Percentiles rank a stretch among this genome's conserved stretches.
Evolutionary conservation across 768 basidiomycete genomes (phyloP).

Genomic region (Boletus edulis): DNA sequence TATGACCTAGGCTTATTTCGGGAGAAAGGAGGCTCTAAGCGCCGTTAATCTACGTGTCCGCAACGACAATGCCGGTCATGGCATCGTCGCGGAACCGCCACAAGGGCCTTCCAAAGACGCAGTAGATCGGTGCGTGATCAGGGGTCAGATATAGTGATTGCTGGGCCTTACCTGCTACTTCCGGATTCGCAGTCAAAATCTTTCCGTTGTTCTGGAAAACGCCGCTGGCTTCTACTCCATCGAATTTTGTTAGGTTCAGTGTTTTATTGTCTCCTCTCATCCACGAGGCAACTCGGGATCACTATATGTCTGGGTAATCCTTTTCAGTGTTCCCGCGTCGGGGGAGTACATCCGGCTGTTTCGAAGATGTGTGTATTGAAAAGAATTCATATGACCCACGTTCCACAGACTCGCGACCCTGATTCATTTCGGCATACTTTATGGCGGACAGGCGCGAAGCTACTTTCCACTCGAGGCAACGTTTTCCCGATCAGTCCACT

Average conservation of each 20-base stretch:
- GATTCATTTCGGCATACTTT: constrained; percentile 30
- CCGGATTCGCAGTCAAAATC: constrained; percentile 27
- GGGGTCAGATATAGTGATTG: constrained; percentile 22
- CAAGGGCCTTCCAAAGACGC: constrained; percentile 22
- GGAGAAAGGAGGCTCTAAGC: constrained; percentile 4
- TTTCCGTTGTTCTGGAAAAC: constrained; percentile 20
- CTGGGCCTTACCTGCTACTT: constrained; percentile 24
- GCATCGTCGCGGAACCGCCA: constrained; percentile 26
- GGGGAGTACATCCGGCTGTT: background rate
- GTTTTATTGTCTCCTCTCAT: background rate
- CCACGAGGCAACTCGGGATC: constrained; percentile 5
- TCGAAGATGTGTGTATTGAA: constrained; percentile 1
- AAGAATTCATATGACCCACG: background rate
- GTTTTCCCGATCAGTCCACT: constrained; percentile 17
- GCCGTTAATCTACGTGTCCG: constrained; percentile 25
- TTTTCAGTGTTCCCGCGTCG: background rate
- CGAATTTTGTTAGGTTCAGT: constrained; percentile 1
- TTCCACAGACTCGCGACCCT: constrained; percentile 19
- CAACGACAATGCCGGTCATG: constrained; percentile 23
- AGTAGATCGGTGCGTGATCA: constrained; percentile 27
- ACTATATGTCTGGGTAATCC: background rate
- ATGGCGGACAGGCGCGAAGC: constrained; percentile 11
- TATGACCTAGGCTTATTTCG: constrained; percentile 9
- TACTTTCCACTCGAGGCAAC: constrained; percentile 11
- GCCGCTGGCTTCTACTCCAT: constrained; percentile 19